Evolutionary conservation across 1,139 yeast species (phyloP), one percentile per base, ranked within the genome.

Genomic region (Schwanniomyces etchellsii): DNA sequence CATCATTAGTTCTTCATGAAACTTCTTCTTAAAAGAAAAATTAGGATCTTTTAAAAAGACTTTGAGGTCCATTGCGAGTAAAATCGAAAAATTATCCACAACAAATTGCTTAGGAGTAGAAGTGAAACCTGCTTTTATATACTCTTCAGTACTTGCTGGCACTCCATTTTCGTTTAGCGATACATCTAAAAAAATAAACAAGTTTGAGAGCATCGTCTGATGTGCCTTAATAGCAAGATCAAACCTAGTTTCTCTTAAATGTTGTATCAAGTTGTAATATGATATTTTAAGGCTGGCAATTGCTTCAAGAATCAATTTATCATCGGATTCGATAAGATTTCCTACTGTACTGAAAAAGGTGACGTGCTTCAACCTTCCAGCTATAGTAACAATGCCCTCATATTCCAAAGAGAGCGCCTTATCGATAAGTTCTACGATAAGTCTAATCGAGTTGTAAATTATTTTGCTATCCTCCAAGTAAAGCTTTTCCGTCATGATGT

Each of bases 1-100:
- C 58, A 57, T 54, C 66, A 77, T 66, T 35, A 74, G 58, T 42
- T 76, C 81, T 47, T 77, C 81, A 38, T 73, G 76, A 47, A 70
- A 71, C 28, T 65, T 55, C 52, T 77, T 77, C 35, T 72, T 74
- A 48, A 77, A 74, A 0, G 77, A 57, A 50, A 72, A 69, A 48
- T 74, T 74, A 9, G 78, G 69, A 43, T 68, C 75, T 38, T 69
- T 69, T 28, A 76, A 55, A 46, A 74, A 73, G 30, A 70, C 62
- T 44, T 68, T 60, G 35, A 74, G 55, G 44, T 74, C 76, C 62
- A 74, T 62, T 9, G 77, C 65, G 34, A 61, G 49, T 40, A 64
- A 52, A 31, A 66, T 45, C 29, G 66, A 41, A 43, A 66, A 70
- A 37, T 66, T 61, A 13, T 61, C 65, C 11, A 58, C 54, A 5